Evolutionary conservation across 805 yeast genomes (phyloP).

Genomic region (Blastobotrys muscicola): DNA sequence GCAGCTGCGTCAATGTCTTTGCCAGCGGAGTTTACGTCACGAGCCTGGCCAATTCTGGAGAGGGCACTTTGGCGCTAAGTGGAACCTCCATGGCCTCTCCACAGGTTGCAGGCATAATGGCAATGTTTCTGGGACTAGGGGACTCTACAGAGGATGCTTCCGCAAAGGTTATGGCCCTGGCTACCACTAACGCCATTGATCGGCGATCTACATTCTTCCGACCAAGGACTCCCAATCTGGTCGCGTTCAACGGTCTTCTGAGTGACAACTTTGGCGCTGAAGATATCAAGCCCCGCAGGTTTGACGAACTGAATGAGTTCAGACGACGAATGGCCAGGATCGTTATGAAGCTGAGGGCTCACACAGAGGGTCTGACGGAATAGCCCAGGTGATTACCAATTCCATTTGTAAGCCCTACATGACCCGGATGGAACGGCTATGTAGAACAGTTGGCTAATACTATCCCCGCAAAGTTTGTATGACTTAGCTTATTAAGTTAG

Average conservation of each 20-base stretch:
- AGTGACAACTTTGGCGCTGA: neutral
- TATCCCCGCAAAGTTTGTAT: too few relatives aligned
- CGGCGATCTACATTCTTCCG: conserved; percentile 18
- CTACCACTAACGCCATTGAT: conserved; percentile 21
- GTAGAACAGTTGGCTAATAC: too few relatives aligned
- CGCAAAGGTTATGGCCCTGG: conserved; percentile 13
- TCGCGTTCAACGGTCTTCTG: conserved; percentile 17
- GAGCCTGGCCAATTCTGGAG: conserved; percentile 17
- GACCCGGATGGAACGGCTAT: too few relatives aligned
- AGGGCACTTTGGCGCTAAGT: conserved; percentile 16
- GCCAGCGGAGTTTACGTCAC: conserved; percentile 68
- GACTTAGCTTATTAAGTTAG: too few relatives aligned
- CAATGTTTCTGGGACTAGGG: conserved; percentile 25
- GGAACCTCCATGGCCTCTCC: conserved; percentile 28
- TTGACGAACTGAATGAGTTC: too few relatives aligned
- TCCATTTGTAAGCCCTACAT: too few relatives aligned
- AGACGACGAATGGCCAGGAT: too few relatives aligned
- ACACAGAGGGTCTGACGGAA: too few relatives aligned
- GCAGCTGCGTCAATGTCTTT: conserved; percentile 73
- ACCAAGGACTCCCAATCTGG: conserved; percentile 22
- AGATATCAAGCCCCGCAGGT: too few relatives aligned
- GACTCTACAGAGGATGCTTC: conserved; percentile 19
- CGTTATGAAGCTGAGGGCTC: too few relatives aligned
- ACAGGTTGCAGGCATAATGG: conserved; percentile 22
- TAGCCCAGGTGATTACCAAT: too few relatives aligned